Conservation (phyloP, 768 basidiomycete species). For the Flagelloscypha sp. region DNA sequence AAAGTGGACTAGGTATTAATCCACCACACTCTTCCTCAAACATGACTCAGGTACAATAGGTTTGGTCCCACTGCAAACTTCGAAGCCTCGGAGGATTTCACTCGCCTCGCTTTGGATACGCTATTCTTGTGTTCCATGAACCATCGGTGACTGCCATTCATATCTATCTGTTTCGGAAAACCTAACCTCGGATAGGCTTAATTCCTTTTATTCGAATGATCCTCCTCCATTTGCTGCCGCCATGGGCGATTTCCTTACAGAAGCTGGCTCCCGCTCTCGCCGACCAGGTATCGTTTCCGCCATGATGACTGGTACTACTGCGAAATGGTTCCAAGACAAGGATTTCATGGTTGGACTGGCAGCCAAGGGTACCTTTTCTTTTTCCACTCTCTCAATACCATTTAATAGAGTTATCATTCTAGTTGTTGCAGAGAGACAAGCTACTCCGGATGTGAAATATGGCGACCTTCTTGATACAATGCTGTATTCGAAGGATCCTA, state of each 20-base stretch:
- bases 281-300: constrained; percentile 27
- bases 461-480: constrained; percentile 40
- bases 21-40: no score
- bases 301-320: constrained; percentile 25
- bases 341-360: constrained; percentile 33
- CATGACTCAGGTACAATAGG: constrained; percentile 13
- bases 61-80: constrained; percentile 34
- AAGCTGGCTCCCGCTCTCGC: constrained; percentile 25
- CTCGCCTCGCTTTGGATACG: constrained; percentile 39
- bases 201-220: constrained; percentile 36
- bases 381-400: no score
- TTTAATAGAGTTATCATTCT: no score
- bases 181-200: constrained; percentile 23
- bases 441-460: constrained; percentile 30
- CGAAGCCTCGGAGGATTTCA: constrained; percentile 39
- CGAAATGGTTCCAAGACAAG: constrained; percentile 33
- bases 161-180: constrained; percentile 1
- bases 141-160: constrained; percentile 20
- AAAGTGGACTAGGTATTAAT: no score
- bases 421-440: constrained; percentile 29
- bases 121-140: constrained; percentile 37
- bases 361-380: constrained; percentile 30
- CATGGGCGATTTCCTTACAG: constrained; percentile 33
- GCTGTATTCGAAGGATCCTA: constrained; percentile 35
- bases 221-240: constrained; percentile 31